These are phyloP conservation scores for Fusarium illudens DNA, from an alignment of 2,329 filamentous ascomycete species.

Conservation along the genomic window DNA sequence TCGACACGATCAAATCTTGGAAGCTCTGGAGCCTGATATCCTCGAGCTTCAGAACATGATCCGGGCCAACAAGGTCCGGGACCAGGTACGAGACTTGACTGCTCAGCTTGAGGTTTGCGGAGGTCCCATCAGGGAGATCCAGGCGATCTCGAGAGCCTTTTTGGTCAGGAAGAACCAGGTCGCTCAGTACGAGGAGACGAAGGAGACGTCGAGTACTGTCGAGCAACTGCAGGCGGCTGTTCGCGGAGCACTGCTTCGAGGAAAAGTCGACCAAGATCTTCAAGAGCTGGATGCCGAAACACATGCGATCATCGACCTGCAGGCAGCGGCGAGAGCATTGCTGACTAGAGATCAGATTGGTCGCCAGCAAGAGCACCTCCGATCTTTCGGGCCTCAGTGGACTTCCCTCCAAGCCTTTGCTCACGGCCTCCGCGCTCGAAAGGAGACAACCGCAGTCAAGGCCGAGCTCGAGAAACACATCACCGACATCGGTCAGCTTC, in stretches of 20 bases:
- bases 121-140: constrained; percentile 71
- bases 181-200: constrained; percentile 65
- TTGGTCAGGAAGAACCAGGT: constrained; percentile 67
- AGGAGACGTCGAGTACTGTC: constrained; percentile 60
- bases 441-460: constrained; percentile 54
- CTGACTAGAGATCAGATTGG: constrained; percentile 64
- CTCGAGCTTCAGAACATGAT: constrained; percentile 84
- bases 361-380: constrained; percentile 60
- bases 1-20: constrained; percentile 72
- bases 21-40: constrained; percentile 74
- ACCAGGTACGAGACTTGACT: constrained; percentile 63
- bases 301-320: constrained; percentile 63
- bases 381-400: constrained; percentile 60
- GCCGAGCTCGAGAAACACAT: constrained; percentile 58
- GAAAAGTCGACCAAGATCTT: constrained; percentile 62
- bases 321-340: constrained; percentile 72
- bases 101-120: constrained; percentile 69
- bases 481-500: constrained; percentile 56
- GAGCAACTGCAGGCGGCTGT: constrained; percentile 71
- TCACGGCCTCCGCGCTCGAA: constrained; percentile 60
- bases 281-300: constrained; percentile 61
- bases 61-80: constrained; percentile 71
- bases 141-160: constrained; percentile 73
- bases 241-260: constrained; percentile 72
- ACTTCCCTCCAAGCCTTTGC: constrained; percentile 52